Evolutionary conservation across 257 asterid genomes (phyloP), one percentile per base, ranked within the genome.

Genomic region (Primulina eburnea): DNA sequence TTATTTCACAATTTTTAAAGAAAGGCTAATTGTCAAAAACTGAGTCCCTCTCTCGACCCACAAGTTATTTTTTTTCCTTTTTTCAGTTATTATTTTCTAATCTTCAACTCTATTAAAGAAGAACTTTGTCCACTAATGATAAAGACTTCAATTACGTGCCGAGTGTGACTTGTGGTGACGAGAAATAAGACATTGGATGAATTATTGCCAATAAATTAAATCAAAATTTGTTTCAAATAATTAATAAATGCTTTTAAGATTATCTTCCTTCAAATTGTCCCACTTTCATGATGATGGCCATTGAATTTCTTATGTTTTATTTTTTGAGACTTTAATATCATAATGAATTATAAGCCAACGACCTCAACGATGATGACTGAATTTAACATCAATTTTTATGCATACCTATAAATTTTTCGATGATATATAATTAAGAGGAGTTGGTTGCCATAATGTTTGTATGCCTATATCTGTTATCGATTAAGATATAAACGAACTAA

Each of bases 181-280:
- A 50, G 71, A 82, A 82, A 75, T 71, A 55, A 26, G 81, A 75
- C 73, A 62, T 78, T 77, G 66, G 78, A 20, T 63, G 80, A 73
- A 81, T 77, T 73, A 77, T 85, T 82, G 83, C 74, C 76, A 78
- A 64, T 70, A 69, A 72, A 74, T 20, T 50, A 77, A 16, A 47
- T 21, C 35, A 30, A n/a, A 35, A 34, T 65, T 43, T 56, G 66
- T 56, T 55, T 26, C 50, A 61, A 66, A 12, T 7, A 40, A 40
- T 9, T 21, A 40, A 30, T n/a, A 9, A 20, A 47, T 76, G 17
- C 64, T 67, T 58, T 1, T 40, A 43, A 5, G 77, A 73, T 70
- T 68, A 61, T 65, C 52, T 78, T 66, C 70, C 40, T 66, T 66
- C 73, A 69, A 71, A 74, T 73, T 80, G 70, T 60, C 59, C 64